Evolutionary conservation across 192 early-diverging fungal genomes (phyloP).

Genomic region (Geranomyces michiganensis): DNA sequence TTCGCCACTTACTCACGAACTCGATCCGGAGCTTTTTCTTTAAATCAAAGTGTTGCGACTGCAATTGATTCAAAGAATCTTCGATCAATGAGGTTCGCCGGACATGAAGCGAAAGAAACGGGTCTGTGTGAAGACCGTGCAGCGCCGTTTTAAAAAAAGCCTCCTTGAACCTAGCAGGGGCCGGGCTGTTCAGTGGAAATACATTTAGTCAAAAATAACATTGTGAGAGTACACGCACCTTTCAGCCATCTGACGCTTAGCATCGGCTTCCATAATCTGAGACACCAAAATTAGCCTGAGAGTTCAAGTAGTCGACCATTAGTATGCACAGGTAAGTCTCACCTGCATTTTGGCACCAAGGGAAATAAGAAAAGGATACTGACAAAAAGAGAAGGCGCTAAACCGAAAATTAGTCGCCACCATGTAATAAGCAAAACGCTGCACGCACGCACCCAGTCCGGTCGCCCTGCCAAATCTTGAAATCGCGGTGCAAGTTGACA

Average conservation of each 20-base stretch:
- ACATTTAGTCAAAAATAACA: background rate
- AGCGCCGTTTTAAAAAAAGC: conserved; percentile 50
- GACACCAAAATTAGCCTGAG: too few species aligned
- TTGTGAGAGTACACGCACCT: too few species aligned
- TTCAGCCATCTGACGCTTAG: conserved; percentile 46
- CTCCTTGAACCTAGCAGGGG: conserved; percentile 38
- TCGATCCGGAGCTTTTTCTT: conserved; percentile 59
- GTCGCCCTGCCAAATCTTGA: conserved; percentile 53
- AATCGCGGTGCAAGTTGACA: conserved; percentile 50
- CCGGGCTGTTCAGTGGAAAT: background rate
- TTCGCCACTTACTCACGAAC: conserved; percentile 35
- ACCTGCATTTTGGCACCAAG: conserved; percentile 56
- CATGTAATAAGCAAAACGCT: background rate
- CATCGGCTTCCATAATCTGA: conserved; percentile 51
- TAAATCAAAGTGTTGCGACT: conserved; percentile 50
- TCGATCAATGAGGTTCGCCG: conserved; percentile 50
- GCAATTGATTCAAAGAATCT: conserved; percentile 58
- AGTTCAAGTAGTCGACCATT: too few species aligned
- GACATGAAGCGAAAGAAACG: conserved; percentile 54
- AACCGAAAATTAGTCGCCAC: background rate
- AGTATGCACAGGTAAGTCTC: background rate
- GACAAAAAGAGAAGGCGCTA: conserved; percentile 55
- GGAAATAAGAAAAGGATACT: conserved; percentile 62
- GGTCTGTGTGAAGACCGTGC: conserved; percentile 50
- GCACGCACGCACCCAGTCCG: conserved; percentile 39